Evolutionary conservation across 768 basidiomycete species (phyloP), one percentile per base, ranked within the genome.

Genomic region (Lactarius akahatsu): DNA sequence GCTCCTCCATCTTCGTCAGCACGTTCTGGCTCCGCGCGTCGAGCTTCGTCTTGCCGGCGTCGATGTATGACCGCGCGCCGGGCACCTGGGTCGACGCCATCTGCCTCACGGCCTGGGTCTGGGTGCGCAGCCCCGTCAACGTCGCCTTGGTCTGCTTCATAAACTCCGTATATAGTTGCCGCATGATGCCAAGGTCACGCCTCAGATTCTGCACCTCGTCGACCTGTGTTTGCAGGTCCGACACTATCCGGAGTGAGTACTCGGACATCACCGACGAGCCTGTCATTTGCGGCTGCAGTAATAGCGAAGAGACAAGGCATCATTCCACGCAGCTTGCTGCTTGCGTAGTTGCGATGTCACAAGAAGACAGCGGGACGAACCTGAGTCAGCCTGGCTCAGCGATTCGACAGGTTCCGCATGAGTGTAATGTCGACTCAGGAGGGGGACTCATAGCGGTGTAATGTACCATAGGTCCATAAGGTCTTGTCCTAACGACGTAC

Each of bases 131-230:
- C 32, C 86, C 81, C 16, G 82, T 83, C 50, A 98, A 83, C 5
- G 92, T 88, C 13, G 90, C 89, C 77, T 96, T 96, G 20, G 96
- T 96, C 75, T 90, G 85, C 72, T 87, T 88, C 83, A 94, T 89
- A 74, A 98, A 98, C 71, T 96, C 93, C 38, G 88, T 89, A 77
- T 99, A 98, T 34, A 97, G 80, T 78, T 98, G 96, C 4, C 94
- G 86, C 88, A 97, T 92, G 72, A 92, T 84, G 0, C 92, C 95
- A 10, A 99, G 81, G 73, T 98, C 97, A 1, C 95, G 87, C 15
- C 96, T 90, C 26, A 99, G 82, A 72, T 92, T 92, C 75, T 96
- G 94, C 16, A 98, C 90, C 73, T 97, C 95, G 75, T 96, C 93
- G 73, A 95, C 94, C 73, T 98, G 96, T 3, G 88, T 90, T 76